Evolutionary conservation across 805 yeast genomes (phyloP), one percentile per base, ranked within the genome.

Genomic region (Spencermartinsiella europaea): DNA sequence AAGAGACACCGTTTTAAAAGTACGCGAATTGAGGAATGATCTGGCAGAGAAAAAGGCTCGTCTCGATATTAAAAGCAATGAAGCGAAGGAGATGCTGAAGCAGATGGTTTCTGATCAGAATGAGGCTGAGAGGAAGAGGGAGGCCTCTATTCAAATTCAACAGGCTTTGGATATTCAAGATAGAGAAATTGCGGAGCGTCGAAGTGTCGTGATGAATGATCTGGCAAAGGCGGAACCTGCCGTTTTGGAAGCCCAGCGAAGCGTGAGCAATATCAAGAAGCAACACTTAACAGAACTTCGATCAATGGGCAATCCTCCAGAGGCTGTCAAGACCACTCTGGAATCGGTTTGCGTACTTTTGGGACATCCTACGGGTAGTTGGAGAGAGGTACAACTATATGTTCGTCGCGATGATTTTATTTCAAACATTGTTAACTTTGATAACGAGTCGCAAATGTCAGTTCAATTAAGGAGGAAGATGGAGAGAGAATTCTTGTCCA

Each of bases 211-310:
- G 0, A 60, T 78, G 65, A 61, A 65, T 4, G 91, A 87, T 46
- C 70, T 91, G n/a, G 80, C 76, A 14, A 66, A 71, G 4, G 95
- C 90, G 0, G 93, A 88, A 58, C 96, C 97, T 0, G 83, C 93
- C 0, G 83, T 90, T 4, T 46, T 76, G 2, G 95, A 84, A 52
- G 98, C 98, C 0, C 85, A 84, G 57, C 70, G 76, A 50, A 95
- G 96, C 14, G 98, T 91, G n/a, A 84, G 85, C 54, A 85, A 87
- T 56, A 91, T 91, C 51, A 88, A 89, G 64, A 91, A 91, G 61
- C 95, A 86, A 50, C 97, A 91, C 59, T 70, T 91, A 36, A 85
- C 95, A 1, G 98, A 91, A 64, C 69, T 91, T 22, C 70, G 96
- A 58, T 82, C 96, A 12, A 85, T 91, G 95, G 66, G 77, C 4